Percentiles rank a stretch among this genome's conserved stretches.
Evolutionary conservation across 192 early-diverging fungal genomes (phyloP).

Genomic region (Coemansia sp.): DNA sequence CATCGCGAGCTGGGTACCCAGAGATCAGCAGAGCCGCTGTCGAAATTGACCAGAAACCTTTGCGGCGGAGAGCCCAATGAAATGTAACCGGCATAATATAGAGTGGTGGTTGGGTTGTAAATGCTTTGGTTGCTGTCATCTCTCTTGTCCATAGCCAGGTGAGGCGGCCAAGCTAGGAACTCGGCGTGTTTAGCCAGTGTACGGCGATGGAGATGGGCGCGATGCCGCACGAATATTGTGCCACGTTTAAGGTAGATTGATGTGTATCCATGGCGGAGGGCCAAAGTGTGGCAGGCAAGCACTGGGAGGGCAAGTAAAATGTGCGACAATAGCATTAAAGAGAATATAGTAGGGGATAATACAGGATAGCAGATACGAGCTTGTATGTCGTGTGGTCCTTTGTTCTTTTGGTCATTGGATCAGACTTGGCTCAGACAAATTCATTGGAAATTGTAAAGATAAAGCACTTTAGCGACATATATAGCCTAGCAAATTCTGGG

Average conservation of each 20-base stretch:
- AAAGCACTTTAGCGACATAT: neutral
- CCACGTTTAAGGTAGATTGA: slow-evolving; percentile 35
- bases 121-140: neutral
- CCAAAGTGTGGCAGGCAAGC: slow-evolving; percentile 7
- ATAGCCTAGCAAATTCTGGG: neutral
- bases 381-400: neutral
- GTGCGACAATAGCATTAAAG: neutral
- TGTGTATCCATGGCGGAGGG: slow-evolving; percentile 29
- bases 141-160: neutral
- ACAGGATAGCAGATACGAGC: neutral
- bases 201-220: slow-evolving; percentile 21
- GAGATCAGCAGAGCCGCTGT: slow-evolving; percentile 70
- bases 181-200: slow-evolving; percentile 31
- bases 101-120: slow-evolving; percentile 47
- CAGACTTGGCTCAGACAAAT: neutral
- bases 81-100: slow-evolving; percentile 69
- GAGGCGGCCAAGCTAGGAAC: slow-evolving; percentile 15
- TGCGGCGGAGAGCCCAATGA: slow-evolving; percentile 65
- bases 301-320: slow-evolving; percentile 1
- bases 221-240: slow-evolving; percentile 45
- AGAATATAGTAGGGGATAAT: neutral
- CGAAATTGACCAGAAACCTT: slow-evolving; percentile 66
- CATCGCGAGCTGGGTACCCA: slow-evolving; percentile 65
- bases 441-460: too few species aligned
- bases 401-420: neutral